These are phyloP conservation scores for Cyclospora cayetanensis DNA, from an alignment of 169 alveolate genomes.

Conservation along the genomic window DNA sequence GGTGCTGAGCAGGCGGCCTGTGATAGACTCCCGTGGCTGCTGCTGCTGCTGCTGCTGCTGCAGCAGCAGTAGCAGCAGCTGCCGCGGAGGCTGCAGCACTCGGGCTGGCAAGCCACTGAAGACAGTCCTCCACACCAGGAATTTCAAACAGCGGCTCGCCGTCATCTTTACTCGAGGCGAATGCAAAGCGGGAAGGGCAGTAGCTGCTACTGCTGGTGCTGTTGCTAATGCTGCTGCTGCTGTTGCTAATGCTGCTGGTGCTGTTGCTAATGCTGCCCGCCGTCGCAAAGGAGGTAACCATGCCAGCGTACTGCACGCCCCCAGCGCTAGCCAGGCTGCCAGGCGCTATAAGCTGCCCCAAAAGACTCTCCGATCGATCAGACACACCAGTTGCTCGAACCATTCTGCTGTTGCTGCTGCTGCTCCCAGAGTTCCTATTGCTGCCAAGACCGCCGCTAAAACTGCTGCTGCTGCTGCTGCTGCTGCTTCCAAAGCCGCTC, in stretches of 20 bases:
- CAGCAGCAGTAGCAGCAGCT: neutral
- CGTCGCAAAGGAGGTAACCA: neutral
- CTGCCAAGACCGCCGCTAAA: too few relatives aligned
- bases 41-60: neutral
- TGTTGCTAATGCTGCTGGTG: neutral
- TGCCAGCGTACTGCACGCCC: constrained; percentile 36
- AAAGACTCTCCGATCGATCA: constrained; percentile 8
- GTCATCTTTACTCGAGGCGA: constrained; percentile 22
- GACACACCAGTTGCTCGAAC: neutral
- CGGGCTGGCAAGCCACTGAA: constrained; percentile 51
- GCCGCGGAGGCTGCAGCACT: constrained; percentile 21
- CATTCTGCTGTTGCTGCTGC: constrained; percentile 47
- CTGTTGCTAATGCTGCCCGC: neutral
- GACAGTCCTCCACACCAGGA: constrained; percentile 50
- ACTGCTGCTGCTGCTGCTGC: constrained; percentile 11
- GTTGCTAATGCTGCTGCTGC: constrained; percentile 41
- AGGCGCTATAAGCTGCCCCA: constrained; percentile 1
- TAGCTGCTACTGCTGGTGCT: constrained; percentile 35
- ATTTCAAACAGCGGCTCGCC: constrained; percentile 46
- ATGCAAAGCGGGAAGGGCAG: constrained; percentile 48
- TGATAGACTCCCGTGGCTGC: neutral
- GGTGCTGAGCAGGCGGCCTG: constrained; percentile 26
- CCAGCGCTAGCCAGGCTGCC: constrained; percentile 2
- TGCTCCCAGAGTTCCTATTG: neutral
- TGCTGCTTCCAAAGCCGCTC: neutral